Evolutionary conservation across 805 yeast genomes (phyloP), one percentile per base, ranked within the genome.

Genomic region (Cyberlindnera nakhonratchasimensis): DNA sequence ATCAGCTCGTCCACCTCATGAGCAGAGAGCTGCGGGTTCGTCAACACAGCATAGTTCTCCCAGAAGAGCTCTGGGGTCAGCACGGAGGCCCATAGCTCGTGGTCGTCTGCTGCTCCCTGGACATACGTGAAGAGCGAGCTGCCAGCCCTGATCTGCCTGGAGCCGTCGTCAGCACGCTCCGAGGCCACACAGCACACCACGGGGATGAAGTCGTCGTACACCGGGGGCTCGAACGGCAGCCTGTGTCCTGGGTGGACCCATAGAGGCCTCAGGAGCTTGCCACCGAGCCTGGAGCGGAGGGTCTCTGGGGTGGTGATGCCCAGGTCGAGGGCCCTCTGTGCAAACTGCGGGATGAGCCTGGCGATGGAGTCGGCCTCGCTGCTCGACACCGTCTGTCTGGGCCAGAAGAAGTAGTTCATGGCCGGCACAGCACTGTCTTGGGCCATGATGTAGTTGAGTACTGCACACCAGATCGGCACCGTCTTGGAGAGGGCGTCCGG

Each of bases 81-180:
- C 0, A 70, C 65, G 5, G 73, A 67, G 0, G 82, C 74, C 97
- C 96, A 89, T 10, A 82, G 66, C 54, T 89, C 97, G 58, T 89
- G 96, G 54, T 90, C 96, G 61, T 89, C 97, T 0, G 93, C 96
- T 0, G 96, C 93, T 1, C 97, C 97, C 61, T 88, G 96, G 1
- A 88, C 85, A 56, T 89, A 89, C 0, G 71, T 62, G 50, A 64
- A 81, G 23, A n/a, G 4, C 6, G 29, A 6, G 10, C 28, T 25
- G 2, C 35, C 32, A 0, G 79, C 82, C 8, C 59, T 45, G 36
- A 71, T 52, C 36, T 64, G 64, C 38, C 66, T 71, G 6, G 65
- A 63, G 7, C 86, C 87, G 58, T 80, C 86, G 50, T 77, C 82
- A 16, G 72, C 75, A 56, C 68, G 70, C 42, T 70, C 67, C 32